These are phyloP conservation scores for Cruciata laevipes DNA, from an alignment of 257 asterid genomes.

Conservation along the genomic window DNA sequence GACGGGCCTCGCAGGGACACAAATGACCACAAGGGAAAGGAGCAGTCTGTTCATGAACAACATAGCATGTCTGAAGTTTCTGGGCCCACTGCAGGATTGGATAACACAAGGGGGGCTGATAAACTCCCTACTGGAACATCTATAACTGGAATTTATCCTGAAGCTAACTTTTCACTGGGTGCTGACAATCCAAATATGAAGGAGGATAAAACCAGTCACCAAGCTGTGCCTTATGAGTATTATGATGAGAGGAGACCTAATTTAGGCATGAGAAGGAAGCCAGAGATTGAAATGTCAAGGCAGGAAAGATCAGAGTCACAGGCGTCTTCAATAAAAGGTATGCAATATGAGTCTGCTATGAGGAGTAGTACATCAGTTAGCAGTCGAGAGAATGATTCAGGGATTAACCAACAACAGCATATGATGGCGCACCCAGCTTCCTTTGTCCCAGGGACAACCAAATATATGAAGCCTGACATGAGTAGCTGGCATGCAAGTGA, in stretches of 20 bases:
- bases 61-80: conserved; percentile 41
- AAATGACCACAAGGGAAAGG: conserved; percentile 72
- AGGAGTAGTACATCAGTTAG: conserved; percentile 33
- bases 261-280: conserved; percentile 35
- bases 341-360: conserved; percentile 33
- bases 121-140: conserved; percentile 23
- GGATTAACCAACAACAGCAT: conserved; percentile 32
- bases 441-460: conserved; percentile 34
- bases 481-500: conserved; percentile 46
- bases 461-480: conserved; percentile 44
- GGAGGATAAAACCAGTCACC: conserved; percentile 47
- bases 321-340: conserved; percentile 44
- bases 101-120: conserved; percentile 35
- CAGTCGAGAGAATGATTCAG: conserved; percentile 45
- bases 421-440: conserved; percentile 34
- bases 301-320: conserved; percentile 53
- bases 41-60: conserved; percentile 50
- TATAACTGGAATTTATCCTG: conserved; percentile 23
- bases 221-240: conserved; percentile 38
- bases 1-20: conserved; percentile 71
- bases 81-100: conserved; percentile 48
- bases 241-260: conserved; percentile 47
- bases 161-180: conserved; percentile 36
- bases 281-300: conserved; percentile 37
- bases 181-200: conserved; percentile 48